Conservation (phyloP, 345 rosid genomes). For the Ceriops decandra region DNA sequence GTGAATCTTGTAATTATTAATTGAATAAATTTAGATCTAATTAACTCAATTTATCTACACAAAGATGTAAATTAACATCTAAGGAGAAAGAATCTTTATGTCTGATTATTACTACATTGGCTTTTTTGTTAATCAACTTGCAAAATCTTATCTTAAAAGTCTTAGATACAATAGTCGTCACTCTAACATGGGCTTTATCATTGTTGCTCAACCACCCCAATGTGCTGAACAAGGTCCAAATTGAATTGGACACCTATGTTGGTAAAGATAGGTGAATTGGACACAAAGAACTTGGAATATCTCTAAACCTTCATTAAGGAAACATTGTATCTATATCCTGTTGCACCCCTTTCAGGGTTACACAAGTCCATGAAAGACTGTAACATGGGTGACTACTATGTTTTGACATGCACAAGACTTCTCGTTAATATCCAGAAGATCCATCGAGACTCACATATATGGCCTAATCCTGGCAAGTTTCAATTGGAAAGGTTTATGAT, state of each 20-base stretch:
- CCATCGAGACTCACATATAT: constrained; percentile 1
- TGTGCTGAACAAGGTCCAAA: constrained; percentile 6
- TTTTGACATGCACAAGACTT: constrained; percentile 3
- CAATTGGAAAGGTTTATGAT: constrained; percentile 5
- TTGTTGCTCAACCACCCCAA: not conserved
- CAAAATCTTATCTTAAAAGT: constrained; percentile 6
- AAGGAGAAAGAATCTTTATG: too few relatives aligned
- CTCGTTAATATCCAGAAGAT: not conserved
- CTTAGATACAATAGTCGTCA: constrained; percentile 1
- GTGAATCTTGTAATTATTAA: too few relatives aligned
- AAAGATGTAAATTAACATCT: too few relatives aligned
- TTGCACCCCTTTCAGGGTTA: not conserved
- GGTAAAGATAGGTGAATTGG: constrained; percentile 13
- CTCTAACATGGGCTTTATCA: constrained; percentile 5
- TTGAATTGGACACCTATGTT: not conserved
- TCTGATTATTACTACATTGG: too few relatives aligned
- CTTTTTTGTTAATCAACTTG: too few relatives aligned
- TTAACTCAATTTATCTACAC: too few relatives aligned
- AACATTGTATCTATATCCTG: constrained; percentile 10
- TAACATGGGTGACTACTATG: not conserved
- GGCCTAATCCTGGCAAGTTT: not conserved
- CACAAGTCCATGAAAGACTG: constrained; percentile 11
- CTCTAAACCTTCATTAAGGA: constrained; percentile 10
- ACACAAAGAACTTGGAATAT: constrained; percentile 4
- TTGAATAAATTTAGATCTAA: too few relatives aligned